Evolutionary conservation across 306 rosid species (phyloP), one percentile per base, ranked within the genome.

Genomic region (Geum urbanum): DNA sequence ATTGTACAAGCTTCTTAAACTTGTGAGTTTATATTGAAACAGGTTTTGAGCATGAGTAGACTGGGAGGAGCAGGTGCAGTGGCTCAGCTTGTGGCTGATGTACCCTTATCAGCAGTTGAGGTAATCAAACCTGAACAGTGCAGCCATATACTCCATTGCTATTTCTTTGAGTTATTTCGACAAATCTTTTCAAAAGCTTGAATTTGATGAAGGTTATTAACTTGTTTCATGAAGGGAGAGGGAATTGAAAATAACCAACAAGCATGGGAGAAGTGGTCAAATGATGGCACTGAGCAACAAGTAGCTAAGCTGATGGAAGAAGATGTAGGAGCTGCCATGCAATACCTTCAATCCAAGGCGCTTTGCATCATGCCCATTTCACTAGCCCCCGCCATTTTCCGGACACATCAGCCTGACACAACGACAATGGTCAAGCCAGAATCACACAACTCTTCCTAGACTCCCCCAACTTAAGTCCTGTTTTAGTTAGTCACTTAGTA

Each of bases 251-350:
- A 83, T 70, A 88, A 83, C 72, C 79, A 85, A 60, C 83, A 82
- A 76, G 95, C 95, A 3, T 95, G 97, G 96, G 87, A 88, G 58
- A 95, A 95, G 77, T 95, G 99, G 96, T 95, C 97, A 45, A 91
- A 76, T 71, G 99, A 91, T 67, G 99, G 97, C 24, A 91, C 96
- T 47, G 99, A 95, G 74, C 91, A 91, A 75, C 84, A 91, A 79
- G 97, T 91, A 55, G 99, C 99, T 9, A 95, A 95, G 76, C 84
- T 95, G 58, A 95, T 95, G 99, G 99, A 94, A 83, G 96, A 91
- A 80, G 97, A 95, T 71, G 84, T 95, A 15, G 99, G 99, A 83
- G 96, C 97, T 67, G 99, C 99, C 51, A 89, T 91, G 97, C 99
- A 94, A 63, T 85, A 86, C 77, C 99, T 94, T 72, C 99, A 94